phyloP scores from a whole-genome alignment of 306 rosid species.

The Arachis hypogaea region DNA sequence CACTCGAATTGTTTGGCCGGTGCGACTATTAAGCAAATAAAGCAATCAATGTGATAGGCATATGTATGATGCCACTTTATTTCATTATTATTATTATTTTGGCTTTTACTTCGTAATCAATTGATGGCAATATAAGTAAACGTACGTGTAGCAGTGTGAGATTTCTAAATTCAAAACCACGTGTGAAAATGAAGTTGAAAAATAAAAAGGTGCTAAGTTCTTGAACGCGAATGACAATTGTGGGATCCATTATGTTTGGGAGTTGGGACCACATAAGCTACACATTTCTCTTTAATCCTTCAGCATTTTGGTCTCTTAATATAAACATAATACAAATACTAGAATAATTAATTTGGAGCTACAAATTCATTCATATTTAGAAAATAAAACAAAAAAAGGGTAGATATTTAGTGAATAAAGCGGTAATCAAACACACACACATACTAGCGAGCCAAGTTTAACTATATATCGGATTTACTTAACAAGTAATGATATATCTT shows the following conservation, averaged over 20 bases:
- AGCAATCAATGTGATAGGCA: not conserved
- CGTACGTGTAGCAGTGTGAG: not conserved
- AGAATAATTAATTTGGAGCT: too few species aligned
- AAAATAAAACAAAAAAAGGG: too few species aligned
- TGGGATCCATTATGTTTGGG: not conserved
- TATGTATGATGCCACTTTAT: not conserved
- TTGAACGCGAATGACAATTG: not conserved
- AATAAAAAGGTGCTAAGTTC: not conserved
- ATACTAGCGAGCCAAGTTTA: too few species aligned
- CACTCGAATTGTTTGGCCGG: conserved; percentile 3
- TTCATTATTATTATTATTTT: not conserved
- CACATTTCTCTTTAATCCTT: too few species aligned
- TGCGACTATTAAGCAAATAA: conserved; percentile 7
- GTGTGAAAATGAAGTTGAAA: conserved; percentile 26
- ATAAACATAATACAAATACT: too few species aligned
- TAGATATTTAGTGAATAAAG: too few species aligned
- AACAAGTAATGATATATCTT: too few species aligned
- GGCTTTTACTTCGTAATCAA: not conserved
- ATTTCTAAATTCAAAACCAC: conserved; percentile 34
- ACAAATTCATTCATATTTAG: too few species aligned
- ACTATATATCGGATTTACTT: too few species aligned
- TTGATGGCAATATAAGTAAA: not conserved
- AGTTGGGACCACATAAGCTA: not conserved
- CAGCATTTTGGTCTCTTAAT: too few species aligned
- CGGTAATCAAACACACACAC: too few species aligned